Percentiles rank a stretch among this genome's conserved stretches.
These are phyloP conservation scores for Aspergillus versicolor DNA, from an alignment of 2,329 filamentous ascomycete genomes.

Conservation along the genomic window DNA sequence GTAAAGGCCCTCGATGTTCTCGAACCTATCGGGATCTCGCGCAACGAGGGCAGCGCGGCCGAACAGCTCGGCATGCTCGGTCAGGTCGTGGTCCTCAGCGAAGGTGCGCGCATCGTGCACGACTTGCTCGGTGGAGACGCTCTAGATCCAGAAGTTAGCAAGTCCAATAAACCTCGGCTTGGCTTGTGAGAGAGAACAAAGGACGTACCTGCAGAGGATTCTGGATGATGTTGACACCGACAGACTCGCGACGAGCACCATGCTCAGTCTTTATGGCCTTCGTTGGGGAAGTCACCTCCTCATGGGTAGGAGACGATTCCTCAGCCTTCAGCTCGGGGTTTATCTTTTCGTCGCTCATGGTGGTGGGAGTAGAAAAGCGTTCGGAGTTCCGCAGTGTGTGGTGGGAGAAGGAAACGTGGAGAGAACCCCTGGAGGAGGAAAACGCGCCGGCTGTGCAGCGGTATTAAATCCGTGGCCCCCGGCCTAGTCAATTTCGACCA, in stretches of 20 bases:
- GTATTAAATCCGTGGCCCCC: not conserved
- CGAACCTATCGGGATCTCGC: constrained; percentile 23
- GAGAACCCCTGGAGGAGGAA: not conserved
- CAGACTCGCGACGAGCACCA: constrained; percentile 36
- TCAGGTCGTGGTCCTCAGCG: constrained; percentile 32
- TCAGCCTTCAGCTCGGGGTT: not conserved
- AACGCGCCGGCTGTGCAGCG: not conserved
- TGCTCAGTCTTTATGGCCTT: not conserved
- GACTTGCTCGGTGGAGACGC: constrained; percentile 30
- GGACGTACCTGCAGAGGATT: constrained; percentile 46
- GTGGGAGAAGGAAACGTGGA: not conserved
- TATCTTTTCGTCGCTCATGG: not conserved
- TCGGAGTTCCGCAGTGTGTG: not conserved
- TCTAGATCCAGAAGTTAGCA: constrained; percentile 19
- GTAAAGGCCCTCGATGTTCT: constrained; percentile 36
- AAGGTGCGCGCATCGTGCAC: constrained; percentile 31
- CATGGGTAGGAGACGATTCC: not conserved
- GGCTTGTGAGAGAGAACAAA: not conserved
- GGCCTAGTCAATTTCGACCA: not conserved
- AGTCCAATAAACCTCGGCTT: no score
- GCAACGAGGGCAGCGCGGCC: constrained; percentile 38
- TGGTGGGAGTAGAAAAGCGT: not conserved
- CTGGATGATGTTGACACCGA: constrained; percentile 49
- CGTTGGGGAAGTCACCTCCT: not conserved
- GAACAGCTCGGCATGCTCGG: constrained; percentile 39